Conservation (phyloP, 257 asterid species). For the Solanum bulbocastanum region DNA sequence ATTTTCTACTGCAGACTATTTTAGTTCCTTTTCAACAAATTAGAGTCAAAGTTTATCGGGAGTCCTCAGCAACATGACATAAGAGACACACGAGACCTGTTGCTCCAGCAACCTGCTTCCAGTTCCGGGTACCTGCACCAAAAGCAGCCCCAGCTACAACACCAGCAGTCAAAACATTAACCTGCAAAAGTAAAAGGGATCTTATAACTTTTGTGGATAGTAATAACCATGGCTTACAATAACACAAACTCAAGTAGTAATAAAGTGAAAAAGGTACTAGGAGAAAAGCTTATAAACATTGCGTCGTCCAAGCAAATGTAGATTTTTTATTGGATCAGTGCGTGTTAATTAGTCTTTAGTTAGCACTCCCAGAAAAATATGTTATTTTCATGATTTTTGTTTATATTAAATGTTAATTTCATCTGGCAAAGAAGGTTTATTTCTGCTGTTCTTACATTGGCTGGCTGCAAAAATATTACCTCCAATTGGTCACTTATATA, state of each 20-base stretch:
- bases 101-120: slow-evolving; percentile 78
- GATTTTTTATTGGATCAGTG: background rate
- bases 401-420: background rate
- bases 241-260: background rate
- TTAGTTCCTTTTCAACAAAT: background rate
- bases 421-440: background rate
- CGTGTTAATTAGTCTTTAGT: background rate
- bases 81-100: slow-evolving; percentile 58
- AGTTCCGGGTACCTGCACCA: slow-evolving; percentile 66
- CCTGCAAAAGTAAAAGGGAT: background rate
- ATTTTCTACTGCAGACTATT: background rate
- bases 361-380: background rate
- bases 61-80: slow-evolving; percentile 33
- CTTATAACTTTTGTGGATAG: background rate
- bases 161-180: slow-evolving; percentile 66
- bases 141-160: slow-evolving; percentile 70
- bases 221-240: background rate
- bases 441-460: background rate
- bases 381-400: background rate
- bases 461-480: background rate
- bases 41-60: slow-evolving; percentile 16
- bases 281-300: background rate
- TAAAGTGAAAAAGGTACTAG: background rate
- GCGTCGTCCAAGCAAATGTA: background rate
- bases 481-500: background rate